phyloP scores from a whole-genome alignment of 1,284 basidiomycete genomes.

The Cryptococcus neoformans region DNA sequence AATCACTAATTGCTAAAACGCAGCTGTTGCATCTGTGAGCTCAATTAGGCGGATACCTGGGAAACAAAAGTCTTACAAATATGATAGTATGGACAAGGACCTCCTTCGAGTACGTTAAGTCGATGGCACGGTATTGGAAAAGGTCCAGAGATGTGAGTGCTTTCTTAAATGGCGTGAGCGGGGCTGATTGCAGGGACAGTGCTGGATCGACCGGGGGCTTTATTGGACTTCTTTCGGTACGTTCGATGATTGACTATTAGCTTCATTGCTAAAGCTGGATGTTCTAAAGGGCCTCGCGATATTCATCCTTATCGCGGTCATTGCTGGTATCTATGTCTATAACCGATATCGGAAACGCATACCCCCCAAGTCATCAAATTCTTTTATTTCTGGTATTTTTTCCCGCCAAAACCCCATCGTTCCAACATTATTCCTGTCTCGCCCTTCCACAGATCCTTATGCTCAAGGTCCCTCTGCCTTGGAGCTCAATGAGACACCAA shows the following conservation, averaged over 20 bases:
- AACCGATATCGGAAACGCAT: slow-evolving; percentile 13
- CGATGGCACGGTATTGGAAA: slow-evolving; percentile 11
- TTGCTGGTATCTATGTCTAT: slow-evolving; percentile 15
- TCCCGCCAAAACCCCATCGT: neutral
- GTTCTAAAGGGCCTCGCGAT: slow-evolving; percentile 12
- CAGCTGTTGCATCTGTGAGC: slow-evolving; percentile 1
- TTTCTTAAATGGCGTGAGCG: neutral
- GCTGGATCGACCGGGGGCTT: slow-evolving; percentile 21
- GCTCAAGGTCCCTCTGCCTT: slow-evolving; percentile 2
- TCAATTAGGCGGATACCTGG: neutral
- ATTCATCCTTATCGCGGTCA: slow-evolving; percentile 3
- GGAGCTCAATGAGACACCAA: slow-evolving; percentile 3
- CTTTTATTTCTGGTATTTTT: too few relatives aligned
- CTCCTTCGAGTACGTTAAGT: slow-evolving; percentile 14
- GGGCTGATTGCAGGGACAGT: neutral
- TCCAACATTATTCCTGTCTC: slow-evolving; percentile 14
- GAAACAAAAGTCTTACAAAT: neutral
- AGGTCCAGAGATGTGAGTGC: slow-evolving; percentile 15
- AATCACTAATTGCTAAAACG: neutral
- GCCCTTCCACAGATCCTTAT: slow-evolving; percentile 17
- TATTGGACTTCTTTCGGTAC: slow-evolving; percentile 16
- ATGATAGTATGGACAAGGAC: slow-evolving; percentile 11
- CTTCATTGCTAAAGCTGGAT: neutral
- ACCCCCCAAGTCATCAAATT: neutral
- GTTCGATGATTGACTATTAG: neutral